These are phyloP conservation scores for Castanea mollissima DNA, from an alignment of 306 rosid species.

Conservation along the genomic window DNA sequence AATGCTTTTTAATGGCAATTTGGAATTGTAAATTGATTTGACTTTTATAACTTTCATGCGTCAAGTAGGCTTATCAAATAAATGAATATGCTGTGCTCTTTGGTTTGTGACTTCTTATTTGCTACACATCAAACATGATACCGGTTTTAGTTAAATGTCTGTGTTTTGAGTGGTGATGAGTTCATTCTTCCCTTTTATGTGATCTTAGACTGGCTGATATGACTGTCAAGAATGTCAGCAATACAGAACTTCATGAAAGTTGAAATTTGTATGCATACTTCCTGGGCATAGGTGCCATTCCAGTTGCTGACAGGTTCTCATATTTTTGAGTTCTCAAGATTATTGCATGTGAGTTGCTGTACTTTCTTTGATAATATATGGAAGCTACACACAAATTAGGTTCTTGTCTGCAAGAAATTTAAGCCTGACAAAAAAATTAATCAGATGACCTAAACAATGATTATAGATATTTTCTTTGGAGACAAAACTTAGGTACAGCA, in stretches of 20 bases:
- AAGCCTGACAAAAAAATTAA: neutral
- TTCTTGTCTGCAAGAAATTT: neutral
- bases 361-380: neutral
- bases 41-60: neutral
- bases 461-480: neutral
- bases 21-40: neutral
- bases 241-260: neutral
- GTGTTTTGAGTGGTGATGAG: neutral
- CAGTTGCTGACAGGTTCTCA: neutral
- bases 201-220: neutral
- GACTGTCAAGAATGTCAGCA: neutral
- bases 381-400: neutral
- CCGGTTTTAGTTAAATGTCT: neutral
- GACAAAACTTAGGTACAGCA: too few species aligned
- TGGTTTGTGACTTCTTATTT: slow-evolving; percentile 6
- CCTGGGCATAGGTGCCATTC: neutral
- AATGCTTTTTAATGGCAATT: neutral
- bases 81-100: neutral
- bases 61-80: neutral
- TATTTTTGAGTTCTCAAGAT: neutral
- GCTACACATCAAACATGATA: neutral
- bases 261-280: neutral
- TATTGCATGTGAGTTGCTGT: neutral
- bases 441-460: neutral
- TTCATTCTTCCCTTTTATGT: neutral